These are phyloP conservation scores for Phialophora tarda DNA, from an alignment of 2,329 filamentous ascomycete species.

Conservation along the genomic window DNA sequence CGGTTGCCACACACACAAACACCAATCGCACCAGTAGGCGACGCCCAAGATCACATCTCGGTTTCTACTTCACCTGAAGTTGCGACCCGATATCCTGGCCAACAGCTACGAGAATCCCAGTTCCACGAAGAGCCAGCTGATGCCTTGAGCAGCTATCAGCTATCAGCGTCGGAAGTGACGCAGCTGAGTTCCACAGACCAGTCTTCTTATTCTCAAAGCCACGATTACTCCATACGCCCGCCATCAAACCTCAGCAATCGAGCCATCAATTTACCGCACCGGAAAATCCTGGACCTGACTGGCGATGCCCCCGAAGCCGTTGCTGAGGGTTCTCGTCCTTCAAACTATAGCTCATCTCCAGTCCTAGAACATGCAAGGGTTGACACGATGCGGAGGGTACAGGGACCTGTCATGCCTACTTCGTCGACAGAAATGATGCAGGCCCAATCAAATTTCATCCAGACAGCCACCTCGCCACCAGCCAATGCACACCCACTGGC, in stretches of 20 bases:
- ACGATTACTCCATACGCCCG: slow-evolving; percentile 24
- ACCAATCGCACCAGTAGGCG: not conserved
- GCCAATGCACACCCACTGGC: not conserved
- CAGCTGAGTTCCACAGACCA: slow-evolving; percentile 10
- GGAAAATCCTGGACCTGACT: slow-evolving; percentile 39
- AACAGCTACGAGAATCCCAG: not conserved
- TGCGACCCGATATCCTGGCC: not conserved
- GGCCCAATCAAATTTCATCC: not conserved
- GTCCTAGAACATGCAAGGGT: slow-evolving; percentile 29
- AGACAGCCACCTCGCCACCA: slow-evolving; percentile 4
- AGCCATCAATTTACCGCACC: slow-evolving; percentile 31
- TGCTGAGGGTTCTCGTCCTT: slow-evolving; percentile 20
- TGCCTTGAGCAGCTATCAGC: slow-evolving; percentile 26
- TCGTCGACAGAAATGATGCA: not conserved
- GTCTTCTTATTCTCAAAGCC: slow-evolving; percentile 15
- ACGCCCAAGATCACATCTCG: not conserved
- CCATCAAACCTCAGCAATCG: slow-evolving; percentile 32
- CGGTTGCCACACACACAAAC: not conserved
- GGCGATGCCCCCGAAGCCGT: slow-evolving; percentile 34
- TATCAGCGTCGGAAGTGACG: slow-evolving; percentile 26
- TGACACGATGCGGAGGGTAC: slow-evolving; percentile 23
- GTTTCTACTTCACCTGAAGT: not conserved
- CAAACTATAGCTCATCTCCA: slow-evolving; percentile 31
- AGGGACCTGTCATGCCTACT: slow-evolving; percentile 11
- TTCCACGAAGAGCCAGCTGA: not conserved